A percentile compares a stretch with the other conserved stretches of the same genome.
phyloP scores from a whole-genome alignment of 257 asterid genomes.

The Plantago elongata region DNA sequence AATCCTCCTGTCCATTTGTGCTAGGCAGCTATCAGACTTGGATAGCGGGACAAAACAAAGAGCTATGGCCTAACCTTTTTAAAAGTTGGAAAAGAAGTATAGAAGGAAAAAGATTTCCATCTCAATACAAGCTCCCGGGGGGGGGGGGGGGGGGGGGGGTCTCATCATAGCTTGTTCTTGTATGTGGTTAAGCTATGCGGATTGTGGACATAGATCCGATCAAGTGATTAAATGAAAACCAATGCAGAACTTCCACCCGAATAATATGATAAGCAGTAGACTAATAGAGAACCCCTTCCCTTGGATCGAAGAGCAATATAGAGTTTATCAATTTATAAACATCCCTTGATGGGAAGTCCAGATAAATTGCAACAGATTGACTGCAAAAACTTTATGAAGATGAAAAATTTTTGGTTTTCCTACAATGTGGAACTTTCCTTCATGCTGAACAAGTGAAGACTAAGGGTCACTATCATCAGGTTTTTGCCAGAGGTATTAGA shows the following conservation, averaged over 20 bases:
- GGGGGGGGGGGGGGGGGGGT: too few relatives aligned
- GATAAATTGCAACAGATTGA: not conserved
- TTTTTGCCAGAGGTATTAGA: not conserved
- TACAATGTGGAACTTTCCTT: not conserved
- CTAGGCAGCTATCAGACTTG: too few relatives aligned
- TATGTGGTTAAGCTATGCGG: not conserved
- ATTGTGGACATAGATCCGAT: conserved; percentile 1
- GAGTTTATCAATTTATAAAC: not conserved
- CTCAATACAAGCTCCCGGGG: conserved; percentile 1
- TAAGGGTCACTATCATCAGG: too few relatives aligned
- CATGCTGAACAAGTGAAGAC: too few relatives aligned
- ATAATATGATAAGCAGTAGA: conserved; percentile 11
- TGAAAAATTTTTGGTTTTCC: conserved; percentile 6
- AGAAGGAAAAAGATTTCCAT: conserved; percentile 12
- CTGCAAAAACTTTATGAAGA: conserved; percentile 5
- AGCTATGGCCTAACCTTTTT: not conserved
- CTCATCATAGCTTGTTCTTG: not conserved
- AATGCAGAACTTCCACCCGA: not conserved
- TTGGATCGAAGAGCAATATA: not conserved
- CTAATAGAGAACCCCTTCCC: conserved; percentile 3
- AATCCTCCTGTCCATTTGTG: too few relatives aligned
- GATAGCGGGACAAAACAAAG: too few relatives aligned
- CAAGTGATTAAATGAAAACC: too few relatives aligned
- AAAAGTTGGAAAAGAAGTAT: conserved; percentile 4
- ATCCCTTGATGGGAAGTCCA: not conserved